phyloP scores from a whole-genome alignment of 2,329 filamentous ascomycete genomes.

The Penicillium freii region DNA sequence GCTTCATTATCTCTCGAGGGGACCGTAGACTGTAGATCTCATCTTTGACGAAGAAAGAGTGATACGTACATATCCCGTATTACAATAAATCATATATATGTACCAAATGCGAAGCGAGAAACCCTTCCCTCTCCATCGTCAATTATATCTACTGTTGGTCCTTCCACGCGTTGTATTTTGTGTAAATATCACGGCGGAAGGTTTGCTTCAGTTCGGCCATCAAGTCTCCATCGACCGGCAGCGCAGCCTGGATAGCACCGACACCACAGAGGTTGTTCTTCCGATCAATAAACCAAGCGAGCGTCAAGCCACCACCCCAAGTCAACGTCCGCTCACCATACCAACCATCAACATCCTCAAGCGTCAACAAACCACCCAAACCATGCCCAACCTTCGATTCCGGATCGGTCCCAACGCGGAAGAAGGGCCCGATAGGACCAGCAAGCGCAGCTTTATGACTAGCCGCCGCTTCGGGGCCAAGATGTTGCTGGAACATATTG shows the following conservation, averaged over 20 bases:
- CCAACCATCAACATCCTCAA: conserved; percentile 46
- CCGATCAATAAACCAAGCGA: conserved; percentile 52
- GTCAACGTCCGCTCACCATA: conserved; percentile 46
- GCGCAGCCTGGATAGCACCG: conserved; percentile 40
- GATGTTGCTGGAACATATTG: conserved; percentile 31
- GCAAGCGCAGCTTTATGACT: conserved; percentile 31
- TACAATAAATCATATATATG: background rate
- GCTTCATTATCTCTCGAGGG: background rate
- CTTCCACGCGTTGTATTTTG: conserved; percentile 38
- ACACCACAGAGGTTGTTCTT: conserved; percentile 48
- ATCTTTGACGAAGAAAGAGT: background rate
- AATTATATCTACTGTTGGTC: background rate
- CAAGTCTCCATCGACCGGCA: conserved; percentile 34
- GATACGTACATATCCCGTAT: background rate
- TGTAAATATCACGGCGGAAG: conserved; percentile 46
- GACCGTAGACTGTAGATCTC: background rate
- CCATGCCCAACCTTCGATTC: conserved; percentile 41
- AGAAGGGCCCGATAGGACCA: conserved; percentile 36
- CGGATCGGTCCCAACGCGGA: conserved; percentile 36
- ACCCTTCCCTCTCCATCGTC: too few relatives aligned
- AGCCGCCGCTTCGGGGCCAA: conserved; percentile 25
- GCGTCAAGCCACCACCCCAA: conserved; percentile 50
- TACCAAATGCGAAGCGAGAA: background rate
- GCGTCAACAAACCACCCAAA: conserved; percentile 43
- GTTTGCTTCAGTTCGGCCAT: conserved; percentile 41